Evolutionary conservation across 768 basidiomycete species (phyloP), one percentile per base, ranked within the genome.

Genomic region (Russula abietina): DNA sequence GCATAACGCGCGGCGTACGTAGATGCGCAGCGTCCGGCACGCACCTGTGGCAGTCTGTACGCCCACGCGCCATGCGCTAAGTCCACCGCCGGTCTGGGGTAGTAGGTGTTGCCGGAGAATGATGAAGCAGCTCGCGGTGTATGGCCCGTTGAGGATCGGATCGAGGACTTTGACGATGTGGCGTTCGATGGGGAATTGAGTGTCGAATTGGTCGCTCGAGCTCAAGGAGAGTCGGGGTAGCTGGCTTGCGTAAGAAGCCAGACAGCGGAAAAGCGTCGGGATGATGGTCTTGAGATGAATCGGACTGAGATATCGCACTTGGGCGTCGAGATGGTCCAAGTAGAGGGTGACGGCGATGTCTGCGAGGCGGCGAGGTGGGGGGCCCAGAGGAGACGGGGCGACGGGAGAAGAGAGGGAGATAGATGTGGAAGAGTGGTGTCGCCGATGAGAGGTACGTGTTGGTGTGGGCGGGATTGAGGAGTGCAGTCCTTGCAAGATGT

Each of bases 211-310:
- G 14, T 65, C 65, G 69, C 41, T 79, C 71, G 62, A 71, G 71
- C 76, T 76, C 46, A 89, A 76, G 6, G 86, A 83, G 11, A 92
- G 74, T 9, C 86, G 82, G 45, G 89, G 87, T 17, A 92, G 79
- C 1, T 88, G 83, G 3, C 83, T 80, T 4, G 83, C 77, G 69
- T 82, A 87, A 67, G 82, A 84, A 1, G 86, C 83, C 26, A 88
- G 78, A 24, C 81, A 81, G 19, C 87, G 84, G 69, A 90, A 88
- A n/a, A 92, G 81, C 38, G 87, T 76, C 0, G 87, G 86, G n/a
- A 91, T 76, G 57, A 91, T 83, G 39, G 74, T 68, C 14, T 74
- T 70, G 39, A 90, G 79, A 68, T 81, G 78, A 12, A 72, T 72
- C 8, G 85, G 80, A 6, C 85, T 76, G 17, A 90, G 76, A 17